These are phyloP conservation scores for Batkoa obscura DNA, from an alignment of 371 early-diverging fungal species.

Conservation along the genomic window DNA sequence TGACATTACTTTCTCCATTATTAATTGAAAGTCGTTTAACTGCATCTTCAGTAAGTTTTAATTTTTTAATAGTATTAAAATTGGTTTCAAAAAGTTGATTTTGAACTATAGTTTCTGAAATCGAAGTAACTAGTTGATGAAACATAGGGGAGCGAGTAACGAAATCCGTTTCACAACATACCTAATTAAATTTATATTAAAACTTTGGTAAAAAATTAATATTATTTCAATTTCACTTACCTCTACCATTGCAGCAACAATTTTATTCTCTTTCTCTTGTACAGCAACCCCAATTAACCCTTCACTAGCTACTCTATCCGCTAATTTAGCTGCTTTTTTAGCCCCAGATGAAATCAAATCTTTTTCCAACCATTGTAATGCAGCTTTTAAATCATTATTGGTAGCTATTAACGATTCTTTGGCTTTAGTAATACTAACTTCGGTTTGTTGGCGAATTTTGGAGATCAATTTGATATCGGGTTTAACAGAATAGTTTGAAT, in stretches of 20 bases:
- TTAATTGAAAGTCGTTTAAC: no score
- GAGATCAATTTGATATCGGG: slow-evolving; percentile 46
- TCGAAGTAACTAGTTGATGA: slow-evolving; percentile 44
- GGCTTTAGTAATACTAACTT: slow-evolving; percentile 68
- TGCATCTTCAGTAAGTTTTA: slow-evolving; percentile 14
- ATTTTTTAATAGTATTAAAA: no score
- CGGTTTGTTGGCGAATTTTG: slow-evolving; percentile 54
- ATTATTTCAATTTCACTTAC: slow-evolving; percentile 23
- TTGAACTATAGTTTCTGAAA: slow-evolving; percentile 27
- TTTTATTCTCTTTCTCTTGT: no score
- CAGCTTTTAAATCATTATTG: slow-evolving; percentile 54
- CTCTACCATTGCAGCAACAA: no score
- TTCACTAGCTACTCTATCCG: slow-evolving; percentile 35
- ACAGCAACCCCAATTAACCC: slow-evolving; percentile 54
- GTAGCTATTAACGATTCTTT: slow-evolving; percentile 59
- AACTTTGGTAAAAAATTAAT: not conserved
- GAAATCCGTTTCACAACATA: slow-evolving; percentile 90
- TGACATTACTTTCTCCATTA: no score
- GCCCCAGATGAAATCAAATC: slow-evolving; percentile 48
- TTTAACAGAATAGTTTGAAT: slow-evolving; percentile 25
- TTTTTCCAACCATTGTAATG: slow-evolving; percentile 61
- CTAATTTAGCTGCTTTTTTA: slow-evolving; percentile 55
- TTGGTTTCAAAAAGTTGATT: not conserved
- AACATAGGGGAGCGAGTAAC: slow-evolving; percentile 72
- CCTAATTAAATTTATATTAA: slow-evolving; percentile 16